Evolutionary conservation across 257 asterid genomes (phyloP), one percentile per base, ranked within the genome.

Genomic region (Lycium barbarum): DNA sequence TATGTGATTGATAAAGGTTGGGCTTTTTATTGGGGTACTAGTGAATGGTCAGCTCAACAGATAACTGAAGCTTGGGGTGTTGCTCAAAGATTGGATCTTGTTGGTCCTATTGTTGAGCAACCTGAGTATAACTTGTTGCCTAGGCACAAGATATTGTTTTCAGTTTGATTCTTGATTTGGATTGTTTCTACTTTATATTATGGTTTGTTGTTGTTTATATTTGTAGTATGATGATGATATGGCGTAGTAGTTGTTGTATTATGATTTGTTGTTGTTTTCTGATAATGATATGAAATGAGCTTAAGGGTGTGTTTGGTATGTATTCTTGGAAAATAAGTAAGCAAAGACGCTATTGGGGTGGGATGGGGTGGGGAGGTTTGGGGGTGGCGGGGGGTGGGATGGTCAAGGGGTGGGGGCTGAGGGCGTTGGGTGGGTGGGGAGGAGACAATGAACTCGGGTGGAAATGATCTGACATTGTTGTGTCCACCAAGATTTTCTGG

Each of bases 31-130:
- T 95, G 99, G 99, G 98, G 99, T 11, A 97, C 99, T 0, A 97
- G 99, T 74, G 99, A 97, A 88, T 97, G 99, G 98, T 92, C 97
- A 53, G 93, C 98, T 35, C 98, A 97, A 90, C 98, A 94, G 98
- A 94, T 97, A 65, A 97, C 98, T 14, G 99, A 95, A 91, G 99
- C 99, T n/a, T 97, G 99, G 97, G 91, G 94, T 47, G 93, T 89
- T 70, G 98, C 99, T 22, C 88, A 93, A 51, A 91, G 96, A 87
- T 87, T 95, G 90, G 98, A 92, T 93, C 98, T 97, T 26, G 93
- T 95, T 35, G 99, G 98, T 1, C 99, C 98, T 13, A 81, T 93
- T 80, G 98, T 94, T 70, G 99, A 97, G 87, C 98, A 97, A 91
- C 99, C 98, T 6, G 99, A 97, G 93, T 97, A 95, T 74, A 97